Percentiles rank a stretch among this genome's conserved stretches.
Evolutionary conservation across 768 basidiomycete genomes (phyloP).

Genomic region (Lyophyllum decastes): DNA sequence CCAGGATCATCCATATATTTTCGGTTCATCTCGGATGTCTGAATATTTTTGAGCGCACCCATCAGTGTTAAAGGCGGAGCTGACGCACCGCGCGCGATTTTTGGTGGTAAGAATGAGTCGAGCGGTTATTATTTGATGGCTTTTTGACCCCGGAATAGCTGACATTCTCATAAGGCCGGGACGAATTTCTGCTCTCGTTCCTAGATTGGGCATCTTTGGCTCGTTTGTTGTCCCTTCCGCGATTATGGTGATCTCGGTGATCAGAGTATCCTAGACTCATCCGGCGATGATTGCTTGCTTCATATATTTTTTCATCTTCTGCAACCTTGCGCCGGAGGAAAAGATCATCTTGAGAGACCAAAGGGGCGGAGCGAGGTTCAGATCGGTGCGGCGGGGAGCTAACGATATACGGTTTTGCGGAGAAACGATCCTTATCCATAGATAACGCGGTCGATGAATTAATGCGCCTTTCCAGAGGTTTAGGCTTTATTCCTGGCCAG

Average conservation of each 20-base stretch:
- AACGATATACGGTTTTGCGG: constrained; percentile 1
- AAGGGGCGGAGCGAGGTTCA: constrained; percentile 33
- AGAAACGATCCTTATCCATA: constrained; percentile 3
- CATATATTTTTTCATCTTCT: constrained; percentile 17
- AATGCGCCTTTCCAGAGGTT: constrained; percentile 15
- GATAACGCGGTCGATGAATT: constrained; percentile 5
- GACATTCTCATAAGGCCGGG: constrained; percentile 10
- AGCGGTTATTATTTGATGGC: background rate
- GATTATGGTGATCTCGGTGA: constrained; percentile 5
- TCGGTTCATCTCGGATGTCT: constrained; percentile 13
- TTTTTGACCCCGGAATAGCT: constrained; percentile 14
- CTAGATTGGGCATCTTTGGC: background rate
- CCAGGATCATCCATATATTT: constrained; percentile 2
- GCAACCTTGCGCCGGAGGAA: constrained; percentile 36
- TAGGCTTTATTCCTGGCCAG: constrained; percentile 33
- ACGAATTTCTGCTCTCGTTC: constrained; percentile 8
- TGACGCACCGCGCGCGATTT: constrained; percentile 7
- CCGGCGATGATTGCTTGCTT: constrained; percentile 2
- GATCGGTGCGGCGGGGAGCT: constrained; percentile 9
- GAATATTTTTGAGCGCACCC: background rate
- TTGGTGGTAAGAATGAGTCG: background rate
- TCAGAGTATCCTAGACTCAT: constrained; percentile 3
- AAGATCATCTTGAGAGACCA: constrained; percentile 45
- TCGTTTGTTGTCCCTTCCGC: constrained; percentile 12
- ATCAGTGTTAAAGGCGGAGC: background rate